These are phyloP conservation scores for Candida peoriensis DNA, from an alignment of 805 yeast genomes.

Conservation along the genomic window DNA sequence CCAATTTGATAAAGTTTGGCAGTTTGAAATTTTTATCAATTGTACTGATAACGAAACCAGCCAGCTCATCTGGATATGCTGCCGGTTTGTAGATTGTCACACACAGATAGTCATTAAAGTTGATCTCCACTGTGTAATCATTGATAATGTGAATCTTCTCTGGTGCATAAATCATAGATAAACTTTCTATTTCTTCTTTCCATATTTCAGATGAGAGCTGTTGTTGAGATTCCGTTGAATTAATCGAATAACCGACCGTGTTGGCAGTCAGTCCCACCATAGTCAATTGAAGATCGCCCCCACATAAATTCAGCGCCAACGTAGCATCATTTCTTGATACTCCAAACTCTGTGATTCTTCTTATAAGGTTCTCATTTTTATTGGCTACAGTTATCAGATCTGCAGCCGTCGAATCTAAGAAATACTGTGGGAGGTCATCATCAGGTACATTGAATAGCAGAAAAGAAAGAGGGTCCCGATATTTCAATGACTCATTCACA, in stretches of 20 bases:
- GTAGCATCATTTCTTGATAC: constrained; percentile 61
- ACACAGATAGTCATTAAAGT: constrained; percentile 24
- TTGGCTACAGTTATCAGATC: constrained; percentile 44
- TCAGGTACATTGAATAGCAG: constrained; percentile 87
- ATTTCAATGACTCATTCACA: constrained; percentile 63
- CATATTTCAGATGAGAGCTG: constrained; percentile 40
- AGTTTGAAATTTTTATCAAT: constrained; percentile 38
- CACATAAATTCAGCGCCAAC: constrained; percentile 36
- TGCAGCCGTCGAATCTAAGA: constrained; percentile 45
- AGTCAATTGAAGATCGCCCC: constrained; percentile 44
- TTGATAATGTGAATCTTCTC: constrained; percentile 25
- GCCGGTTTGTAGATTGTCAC: constrained; percentile 40
- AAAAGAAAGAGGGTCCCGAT: constrained; percentile 42
- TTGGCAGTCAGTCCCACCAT: constrained; percentile 44
- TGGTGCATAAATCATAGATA: constrained; percentile 48
- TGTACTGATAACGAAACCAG: constrained; percentile 59
- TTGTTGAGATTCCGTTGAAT: constrained; percentile 6
- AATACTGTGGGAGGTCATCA: constrained; percentile 77
- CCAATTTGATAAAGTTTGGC: constrained; percentile 65
- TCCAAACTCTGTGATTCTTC: constrained; percentile 62
- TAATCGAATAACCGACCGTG: constrained; percentile 20
- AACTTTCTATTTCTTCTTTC: constrained; percentile 71
- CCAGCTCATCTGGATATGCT: constrained; percentile 59
- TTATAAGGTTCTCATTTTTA: constrained; percentile 48
- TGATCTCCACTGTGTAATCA: constrained; percentile 18